phyloP scores from a whole-genome alignment of 2,329 filamentous ascomycete genomes.

The Arthrinium phaeospermum region DNA sequence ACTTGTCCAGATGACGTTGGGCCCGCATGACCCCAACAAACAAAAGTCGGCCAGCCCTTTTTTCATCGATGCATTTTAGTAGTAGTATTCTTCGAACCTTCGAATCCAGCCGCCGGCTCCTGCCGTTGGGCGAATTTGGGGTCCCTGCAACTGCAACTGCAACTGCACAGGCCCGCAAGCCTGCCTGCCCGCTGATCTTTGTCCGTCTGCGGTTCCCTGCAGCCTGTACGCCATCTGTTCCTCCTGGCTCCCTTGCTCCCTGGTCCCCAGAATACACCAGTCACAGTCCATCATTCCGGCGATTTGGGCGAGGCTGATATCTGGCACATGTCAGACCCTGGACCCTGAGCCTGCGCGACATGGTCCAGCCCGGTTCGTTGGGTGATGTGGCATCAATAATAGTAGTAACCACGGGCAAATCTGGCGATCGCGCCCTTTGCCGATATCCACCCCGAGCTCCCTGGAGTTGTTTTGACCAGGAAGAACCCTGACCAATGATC shows the following conservation, averaged over 20 bases:
- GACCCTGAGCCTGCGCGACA: constrained; percentile 6
- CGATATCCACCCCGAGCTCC: not conserved
- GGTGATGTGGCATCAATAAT: constrained; percentile 23
- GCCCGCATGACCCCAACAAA: constrained; percentile 13
- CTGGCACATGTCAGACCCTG: constrained; percentile 16
- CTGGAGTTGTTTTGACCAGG: not conserved
- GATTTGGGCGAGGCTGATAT: constrained; percentile 22
- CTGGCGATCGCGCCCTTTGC: not conserved
- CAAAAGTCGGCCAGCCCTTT: not conserved
- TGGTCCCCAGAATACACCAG: not conserved
- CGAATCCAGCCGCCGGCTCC: not conserved
- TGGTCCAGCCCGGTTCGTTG: constrained; percentile 25
- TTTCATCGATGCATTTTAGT: not conserved
- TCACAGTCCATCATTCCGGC: not conserved
- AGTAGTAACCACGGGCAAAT: not conserved
- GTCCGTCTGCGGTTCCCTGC: not conserved
- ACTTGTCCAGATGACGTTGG: constrained; percentile 24
- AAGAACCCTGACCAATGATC: constrained; percentile 1
- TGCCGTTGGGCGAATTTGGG: not conserved
- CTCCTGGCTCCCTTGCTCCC: not conserved
- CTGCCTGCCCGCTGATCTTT: not conserved
- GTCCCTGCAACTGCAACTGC: not conserved
- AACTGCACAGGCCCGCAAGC: not conserved
- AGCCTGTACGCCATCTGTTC: not conserved
- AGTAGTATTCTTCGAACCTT: not conserved